Conservation (phyloP, 495 filamentous ascomycete species). For the Lentithecium fluviatile region DNA sequence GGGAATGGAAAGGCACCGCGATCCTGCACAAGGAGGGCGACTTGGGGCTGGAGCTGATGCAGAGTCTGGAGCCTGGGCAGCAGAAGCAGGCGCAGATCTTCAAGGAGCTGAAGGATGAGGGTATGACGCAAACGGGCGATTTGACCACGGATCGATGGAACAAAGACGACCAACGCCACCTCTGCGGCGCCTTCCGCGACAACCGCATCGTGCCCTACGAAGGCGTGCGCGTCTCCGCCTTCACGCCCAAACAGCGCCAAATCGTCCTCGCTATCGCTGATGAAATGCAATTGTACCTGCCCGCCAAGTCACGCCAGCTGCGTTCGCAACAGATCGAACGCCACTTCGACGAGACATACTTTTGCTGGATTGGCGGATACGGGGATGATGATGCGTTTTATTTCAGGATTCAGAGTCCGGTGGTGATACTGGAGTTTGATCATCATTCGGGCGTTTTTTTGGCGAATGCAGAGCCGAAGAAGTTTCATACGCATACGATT, state of each 20-base stretch:
- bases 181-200: conserved; percentile 73
- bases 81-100: conserved; percentile 57
- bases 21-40: conserved; percentile 66
- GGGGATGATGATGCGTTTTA: conserved; percentile 70
- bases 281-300: conserved; percentile 66
- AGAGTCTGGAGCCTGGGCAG: conserved; percentile 52
- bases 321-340: conserved; percentile 53
- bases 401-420: conserved; percentile 71
- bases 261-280: conserved; percentile 56
- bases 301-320: conserved; percentile 50
- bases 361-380: conserved; percentile 70
- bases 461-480: conserved; percentile 67
- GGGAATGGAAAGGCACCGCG: conserved; percentile 57
- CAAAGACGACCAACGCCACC: conserved; percentile 68
- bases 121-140: conserved; percentile 53
- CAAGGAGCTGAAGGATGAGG: conserved; percentile 54
- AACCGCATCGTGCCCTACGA: conserved; percentile 75
- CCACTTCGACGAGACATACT: conserved; percentile 66
- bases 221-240: conserved; percentile 53
- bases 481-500: conserved; percentile 75
- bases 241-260: conserved; percentile 51
- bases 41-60: conserved; percentile 66
- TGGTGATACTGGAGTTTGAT: conserved; percentile 73
- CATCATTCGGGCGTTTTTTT: conserved; percentile 78
- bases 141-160: conserved; percentile 62